These are phyloP conservation scores for Taxillus chinensis DNA, from an alignment of 164 flowering plant species.

Conservation along the genomic window DNA sequence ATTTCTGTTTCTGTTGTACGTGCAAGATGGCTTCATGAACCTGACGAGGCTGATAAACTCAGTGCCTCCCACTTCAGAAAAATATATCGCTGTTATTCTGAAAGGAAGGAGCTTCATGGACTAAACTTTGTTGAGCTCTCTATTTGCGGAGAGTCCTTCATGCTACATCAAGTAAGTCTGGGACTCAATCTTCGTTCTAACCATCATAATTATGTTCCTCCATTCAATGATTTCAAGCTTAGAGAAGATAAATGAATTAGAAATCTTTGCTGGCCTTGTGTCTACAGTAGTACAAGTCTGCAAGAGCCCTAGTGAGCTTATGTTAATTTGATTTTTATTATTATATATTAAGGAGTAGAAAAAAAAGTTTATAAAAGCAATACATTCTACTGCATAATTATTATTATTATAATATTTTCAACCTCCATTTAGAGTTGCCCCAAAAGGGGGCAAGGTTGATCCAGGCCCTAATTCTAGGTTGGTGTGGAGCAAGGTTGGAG, in stretches of 20 bases:
- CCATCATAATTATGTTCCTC: neutral
- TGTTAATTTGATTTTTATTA: no score
- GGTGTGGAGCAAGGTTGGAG: no score
- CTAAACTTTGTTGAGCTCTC: conserved; percentile 53
- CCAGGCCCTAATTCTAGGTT: no score
- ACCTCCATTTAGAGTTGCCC: no score
- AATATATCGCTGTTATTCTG: conserved; percentile 58
- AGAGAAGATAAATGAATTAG: neutral
- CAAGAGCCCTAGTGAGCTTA: no score
- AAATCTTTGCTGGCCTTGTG: no score
- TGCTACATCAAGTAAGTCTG: conserved; percentile 83
- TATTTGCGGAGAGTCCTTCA: conserved; percentile 88
- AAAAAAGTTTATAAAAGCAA: no score
- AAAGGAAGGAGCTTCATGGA: conserved; percentile 44
- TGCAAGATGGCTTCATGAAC: conserved; percentile 88
- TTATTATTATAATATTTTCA: no score
- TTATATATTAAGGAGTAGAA: no score
- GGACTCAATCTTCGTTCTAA: neutral
- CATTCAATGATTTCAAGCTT: neutral
- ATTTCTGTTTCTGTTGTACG: conserved; percentile 14
- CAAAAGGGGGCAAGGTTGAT: no score
- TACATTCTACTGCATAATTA: no score
- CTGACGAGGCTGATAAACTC: conserved; percentile 64
- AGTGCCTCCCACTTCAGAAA: conserved; percentile 78
- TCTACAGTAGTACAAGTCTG: no score